Conservation (phyloP, 1,139 yeast genomes). For the Diutina ranongensis region DNA sequence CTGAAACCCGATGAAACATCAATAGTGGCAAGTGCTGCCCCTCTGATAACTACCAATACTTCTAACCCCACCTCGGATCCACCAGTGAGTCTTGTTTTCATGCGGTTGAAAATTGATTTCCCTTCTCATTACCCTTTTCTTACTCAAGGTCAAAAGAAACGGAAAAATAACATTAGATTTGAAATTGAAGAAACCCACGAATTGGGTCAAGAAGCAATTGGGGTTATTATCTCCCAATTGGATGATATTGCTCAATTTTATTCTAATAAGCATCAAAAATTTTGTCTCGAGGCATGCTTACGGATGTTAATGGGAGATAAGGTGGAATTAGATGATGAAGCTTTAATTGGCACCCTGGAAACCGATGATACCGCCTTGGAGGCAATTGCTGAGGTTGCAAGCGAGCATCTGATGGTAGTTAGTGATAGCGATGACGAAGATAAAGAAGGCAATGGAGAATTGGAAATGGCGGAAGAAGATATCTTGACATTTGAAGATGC, state of each 20-base stretch:
- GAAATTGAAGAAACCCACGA: constrained; percentile 73
- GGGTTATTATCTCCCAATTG: constrained; percentile 39
- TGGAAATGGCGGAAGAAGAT: not conserved
- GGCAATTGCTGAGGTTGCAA: constrained; percentile 6
- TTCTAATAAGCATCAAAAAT: constrained; percentile 42
- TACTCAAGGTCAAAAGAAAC: constrained; percentile 12
- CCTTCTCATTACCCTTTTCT: constrained; percentile 60
- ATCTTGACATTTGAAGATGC: not conserved
- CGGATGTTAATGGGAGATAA: constrained; percentile 76
- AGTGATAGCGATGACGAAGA: not conserved
- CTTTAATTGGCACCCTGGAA: constrained; percentile 19
- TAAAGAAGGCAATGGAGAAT: not conserved
- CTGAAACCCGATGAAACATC: not conserved
- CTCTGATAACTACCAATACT: not conserved
- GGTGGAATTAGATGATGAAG: constrained; percentile 35
- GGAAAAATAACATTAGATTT: constrained; percentile 29
- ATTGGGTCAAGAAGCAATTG: constrained; percentile 33
- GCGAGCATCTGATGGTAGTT: constrained; percentile 3
- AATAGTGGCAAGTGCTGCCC: not conserved
- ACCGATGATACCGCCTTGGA: constrained; percentile 17
- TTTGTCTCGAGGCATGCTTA: constrained; percentile 73
- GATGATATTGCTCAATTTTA: constrained; percentile 46
- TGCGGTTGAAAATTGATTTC: constrained; percentile 56
- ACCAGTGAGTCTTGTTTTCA: constrained; percentile 51
- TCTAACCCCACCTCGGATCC: not conserved